Evolutionary conservation across 768 basidiomycete species (phyloP).

Genomic region (Podaxis sp.): DNA sequence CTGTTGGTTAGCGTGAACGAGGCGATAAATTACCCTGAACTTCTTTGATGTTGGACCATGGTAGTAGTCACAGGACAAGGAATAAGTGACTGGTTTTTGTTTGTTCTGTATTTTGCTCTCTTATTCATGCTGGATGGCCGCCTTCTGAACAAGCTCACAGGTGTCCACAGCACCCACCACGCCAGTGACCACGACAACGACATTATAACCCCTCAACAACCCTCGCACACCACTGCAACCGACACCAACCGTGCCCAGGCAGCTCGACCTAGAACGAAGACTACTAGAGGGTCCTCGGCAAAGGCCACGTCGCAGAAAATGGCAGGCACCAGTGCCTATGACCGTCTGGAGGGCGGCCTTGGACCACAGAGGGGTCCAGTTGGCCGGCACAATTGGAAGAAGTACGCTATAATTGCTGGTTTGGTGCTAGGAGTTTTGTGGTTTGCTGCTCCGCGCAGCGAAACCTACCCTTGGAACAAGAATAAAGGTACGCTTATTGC

Average conservation of each 20-base stretch:
- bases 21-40: not conserved
- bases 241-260: conserved; percentile 4
- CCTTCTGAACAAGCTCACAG: conserved; percentile 6
- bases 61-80: not conserved
- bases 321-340: conserved; percentile 38
- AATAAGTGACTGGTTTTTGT: not conserved
- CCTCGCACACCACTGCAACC: not conserved
- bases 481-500: conserved; percentile 22
- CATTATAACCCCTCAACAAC: not conserved
- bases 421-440: conserved; percentile 61
- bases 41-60: conserved; percentile 4
- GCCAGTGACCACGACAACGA: not conserved
- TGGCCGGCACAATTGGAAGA: conserved; percentile 58
- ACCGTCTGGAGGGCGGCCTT: conserved; percentile 60
- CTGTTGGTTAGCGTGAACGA: not conserved
- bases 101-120: not conserved
- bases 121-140: conserved; percentile 13
- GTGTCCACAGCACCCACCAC: not conserved
- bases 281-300: not conserved
- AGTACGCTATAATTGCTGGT: conserved; percentile 57
- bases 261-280: not conserved
- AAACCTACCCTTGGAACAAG: conserved; percentile 16
- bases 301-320: not conserved
- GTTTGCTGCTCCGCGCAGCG: conserved; percentile 56
- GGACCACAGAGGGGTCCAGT: conserved; percentile 39